Base-by-base conservation (phyloP, 768 basidiomycete species). In the Suillus plorans region DNA sequence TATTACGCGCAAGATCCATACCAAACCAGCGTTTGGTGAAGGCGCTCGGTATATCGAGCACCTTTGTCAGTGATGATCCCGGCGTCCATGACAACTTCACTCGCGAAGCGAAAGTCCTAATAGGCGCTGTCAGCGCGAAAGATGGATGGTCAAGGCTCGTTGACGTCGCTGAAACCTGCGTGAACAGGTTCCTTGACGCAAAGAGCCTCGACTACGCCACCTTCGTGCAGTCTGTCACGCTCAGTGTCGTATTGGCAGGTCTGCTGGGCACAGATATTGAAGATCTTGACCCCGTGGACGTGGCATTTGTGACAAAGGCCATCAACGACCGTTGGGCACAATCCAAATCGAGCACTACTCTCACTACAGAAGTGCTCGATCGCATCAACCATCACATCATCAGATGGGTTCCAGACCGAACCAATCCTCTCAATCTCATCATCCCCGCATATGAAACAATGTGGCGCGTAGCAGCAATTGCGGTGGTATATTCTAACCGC, bases 371-470 rank as follows among this genome's bases (percentile, higher is more conserved):
- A 20, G 39, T 42, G 22, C 58, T 59, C 16, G 25, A 59, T 25
- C 64, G 66, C 2, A 73, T 85, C 13, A 81, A 80, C 52, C 4
- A 65, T 4, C 75, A 74, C 55, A 74, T 86, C n/a, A 73, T 75
- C 3, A 70, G 67, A 2, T 79, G 86, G 44, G 62, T 86, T n/a
- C 78, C 80, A 59, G 39, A 42, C 62, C 59, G 65, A 4, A 70
- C 72, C 0, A 59, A 53, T 6, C 84, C 84, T 0, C 72, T 86
- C 1, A 80, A 87, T 60, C 79, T 81, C 53, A 76, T 87, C 60
- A 79, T 87, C 44, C 85, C 85, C 0, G 71, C 84, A 0, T 87
- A 82, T 79, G 86, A 87, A 68, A 85, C 85, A 0, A 72, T 86
- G 47, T 86, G 85, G 85, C 79, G 85, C 13, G 81, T 87, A 20